Evolutionary conservation across 805 yeast genomes (phyloP), one percentile per base, ranked within the genome.

Genomic region (Danielia reshetovae): DNA sequence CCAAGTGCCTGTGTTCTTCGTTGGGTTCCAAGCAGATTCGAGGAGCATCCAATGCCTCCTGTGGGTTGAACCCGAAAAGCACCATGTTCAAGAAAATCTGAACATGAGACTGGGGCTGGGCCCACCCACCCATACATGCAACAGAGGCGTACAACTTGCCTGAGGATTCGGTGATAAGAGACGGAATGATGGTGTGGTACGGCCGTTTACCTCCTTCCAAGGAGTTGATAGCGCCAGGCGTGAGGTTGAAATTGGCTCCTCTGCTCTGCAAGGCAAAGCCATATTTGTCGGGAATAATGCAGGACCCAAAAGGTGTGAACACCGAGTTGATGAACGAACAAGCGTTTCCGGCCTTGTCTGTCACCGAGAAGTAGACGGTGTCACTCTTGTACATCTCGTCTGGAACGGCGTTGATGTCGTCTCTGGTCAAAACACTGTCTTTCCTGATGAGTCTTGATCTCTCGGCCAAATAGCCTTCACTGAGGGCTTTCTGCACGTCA

Each of bases 41-140:
- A 3, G 94, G 93, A 9, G 82, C 77, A 52, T 85, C 93, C 24
- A 84, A 56, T 4, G 88, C 79, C 46, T 77, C 75, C 57, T 85
- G 94, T 2, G 90, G 85, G 35, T 75, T 72, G 48, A 79, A 57
- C 0, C 78, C 79, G 54, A 80, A 85, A 9, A 78, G 51, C 2
- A 71, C 48, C 68, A 85, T 55, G 53, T 85, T 85, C 42, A 84
- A 57, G 24, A 75, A 79, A 24, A 82, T 89, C 54, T 83, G 90
- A 5, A 85, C 77, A 47, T 85, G 94, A 2, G 89, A 89, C 48
- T 82, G 86, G 3, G 94, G 94, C 55, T 85, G 95, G 65, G 80
- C 83, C 61, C 78, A 85, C 0, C 90, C 94, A 12, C 95, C 95
- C 87, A 83, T 84, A 41, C 81, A 84, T 32, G 90, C 93, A 46